Conservation (phyloP, 805 yeast species). For the Candida montana region DNA sequence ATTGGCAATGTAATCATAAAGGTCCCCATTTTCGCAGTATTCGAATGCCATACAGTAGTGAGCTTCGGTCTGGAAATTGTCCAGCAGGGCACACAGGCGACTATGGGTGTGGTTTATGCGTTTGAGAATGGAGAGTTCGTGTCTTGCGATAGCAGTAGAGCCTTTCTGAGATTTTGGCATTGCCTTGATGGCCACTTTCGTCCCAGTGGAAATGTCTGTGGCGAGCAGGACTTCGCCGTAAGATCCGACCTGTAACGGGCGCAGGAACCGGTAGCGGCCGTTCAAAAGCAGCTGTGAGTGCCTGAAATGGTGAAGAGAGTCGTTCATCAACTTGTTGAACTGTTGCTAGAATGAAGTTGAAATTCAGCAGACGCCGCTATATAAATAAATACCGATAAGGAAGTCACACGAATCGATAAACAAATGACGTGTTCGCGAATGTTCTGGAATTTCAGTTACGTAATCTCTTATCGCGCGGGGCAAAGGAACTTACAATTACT, state of each 20-base stretch:
- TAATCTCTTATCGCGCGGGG: neutral
- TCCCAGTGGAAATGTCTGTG: constrained; percentile 28
- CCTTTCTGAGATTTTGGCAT: constrained; percentile 40
- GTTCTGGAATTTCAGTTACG: constrained; percentile 32
- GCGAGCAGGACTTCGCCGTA: constrained; percentile 60
- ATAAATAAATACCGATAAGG: constrained; percentile 1
- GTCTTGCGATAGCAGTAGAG: constrained; percentile 41
- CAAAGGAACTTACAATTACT: too few relatives aligned
- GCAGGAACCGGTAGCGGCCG: constrained; percentile 5
- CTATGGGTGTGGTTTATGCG: constrained; percentile 30
- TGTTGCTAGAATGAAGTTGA: neutral
- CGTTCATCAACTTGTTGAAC: neutral
- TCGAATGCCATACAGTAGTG: constrained; percentile 57
- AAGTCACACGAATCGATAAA: constrained; percentile 1
- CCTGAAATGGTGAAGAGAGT: constrained; percentile 10
- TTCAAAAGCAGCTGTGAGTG: neutral
- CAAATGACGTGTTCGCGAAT: constrained; percentile 1
- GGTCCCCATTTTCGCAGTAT: constrained; percentile 61
- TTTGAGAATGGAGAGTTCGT: constrained; percentile 42
- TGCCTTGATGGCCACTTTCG: constrained; percentile 49
- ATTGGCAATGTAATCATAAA: constrained; percentile 46
- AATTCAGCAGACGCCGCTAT: neutral
- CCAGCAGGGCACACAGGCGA: constrained; percentile 54
- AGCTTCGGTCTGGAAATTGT: constrained; percentile 48
- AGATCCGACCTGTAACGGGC: constrained; percentile 37